These are phyloP conservation scores for Wallacemonas sp. DNA, from an alignment of 208 protist genomes.

Conservation along the genomic window DNA sequence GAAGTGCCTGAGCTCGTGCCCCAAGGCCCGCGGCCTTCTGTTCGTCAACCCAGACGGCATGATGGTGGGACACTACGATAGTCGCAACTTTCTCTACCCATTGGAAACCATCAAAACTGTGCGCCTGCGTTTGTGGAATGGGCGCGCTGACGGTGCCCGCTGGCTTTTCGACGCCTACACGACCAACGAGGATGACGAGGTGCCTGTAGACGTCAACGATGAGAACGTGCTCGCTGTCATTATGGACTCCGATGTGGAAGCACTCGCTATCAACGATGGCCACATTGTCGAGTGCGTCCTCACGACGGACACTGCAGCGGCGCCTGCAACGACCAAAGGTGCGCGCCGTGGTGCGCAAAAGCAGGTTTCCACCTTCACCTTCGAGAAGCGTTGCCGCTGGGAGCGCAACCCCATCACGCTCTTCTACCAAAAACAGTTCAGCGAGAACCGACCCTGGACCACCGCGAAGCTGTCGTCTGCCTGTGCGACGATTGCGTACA, in stretches of 20 bases:
- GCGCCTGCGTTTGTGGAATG: conserved; percentile 76
- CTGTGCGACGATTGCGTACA: conserved; percentile 47
- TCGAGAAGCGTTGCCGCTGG: conserved; percentile 73
- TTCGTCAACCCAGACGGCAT: conserved; percentile 86
- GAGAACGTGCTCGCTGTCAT: conserved; percentile 47
- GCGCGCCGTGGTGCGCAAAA: background rate
- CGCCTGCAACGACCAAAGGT: background rate
- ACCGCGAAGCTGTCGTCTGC: conserved; percentile 45
- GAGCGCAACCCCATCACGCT: conserved; percentile 62
- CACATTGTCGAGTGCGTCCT: conserved; percentile 84
- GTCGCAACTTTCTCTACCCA: conserved; percentile 75
- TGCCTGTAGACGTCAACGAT: conserved; percentile 24
- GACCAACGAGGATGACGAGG: conserved; percentile 49
- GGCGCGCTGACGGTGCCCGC: conserved; percentile 29
- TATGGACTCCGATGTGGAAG: conserved; percentile 48
- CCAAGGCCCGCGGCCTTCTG: conserved; percentile 54
- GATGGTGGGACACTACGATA: conserved; percentile 61
- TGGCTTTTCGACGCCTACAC: conserved; percentile 81
- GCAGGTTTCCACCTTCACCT: conserved; percentile 22
- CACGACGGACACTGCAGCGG: conserved; percentile 12
- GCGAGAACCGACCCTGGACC: conserved; percentile 52
- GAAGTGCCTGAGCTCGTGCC: conserved; percentile 51
- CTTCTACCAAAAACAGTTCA: conserved; percentile 59
- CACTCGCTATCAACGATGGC: conserved; percentile 79
- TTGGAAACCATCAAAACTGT: conserved; percentile 61